phyloP scores from a whole-genome alignment of 163 green algal genomes.

The Trebouxiophyceae sp. region DNA sequence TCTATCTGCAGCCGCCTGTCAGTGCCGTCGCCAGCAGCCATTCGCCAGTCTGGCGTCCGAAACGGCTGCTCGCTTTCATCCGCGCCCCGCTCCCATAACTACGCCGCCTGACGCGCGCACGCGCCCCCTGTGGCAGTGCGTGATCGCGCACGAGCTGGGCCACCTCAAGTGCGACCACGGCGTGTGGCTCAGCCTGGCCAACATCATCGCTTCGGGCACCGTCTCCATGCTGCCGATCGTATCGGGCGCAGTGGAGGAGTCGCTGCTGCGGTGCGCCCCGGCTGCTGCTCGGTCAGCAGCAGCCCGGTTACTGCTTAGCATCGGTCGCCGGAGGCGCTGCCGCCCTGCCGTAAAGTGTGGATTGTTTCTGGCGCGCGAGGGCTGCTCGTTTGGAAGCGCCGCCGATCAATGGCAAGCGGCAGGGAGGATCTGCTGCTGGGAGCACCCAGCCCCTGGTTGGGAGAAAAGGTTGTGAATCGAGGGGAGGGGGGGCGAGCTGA shows the following conservation, averaged over 20 bases:
- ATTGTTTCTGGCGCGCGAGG: too few species aligned
- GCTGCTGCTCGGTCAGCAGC: too few species aligned
- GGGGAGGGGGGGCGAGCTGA: too few species aligned
- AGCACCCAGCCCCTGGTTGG: too few species aligned
- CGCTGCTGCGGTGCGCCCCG: slow-evolving; percentile 74
- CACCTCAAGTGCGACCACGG: slow-evolving; percentile 96
- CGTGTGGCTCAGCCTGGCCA: slow-evolving; percentile 90
- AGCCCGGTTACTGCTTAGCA: too few species aligned
- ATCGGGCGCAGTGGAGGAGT: slow-evolving; percentile 68
- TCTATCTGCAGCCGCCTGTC: too few species aligned
- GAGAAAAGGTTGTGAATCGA: too few species aligned
- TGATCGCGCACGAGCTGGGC: slow-evolving; percentile 86
- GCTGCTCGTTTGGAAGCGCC: too few species aligned
- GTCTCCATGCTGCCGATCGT: slow-evolving; percentile 71
- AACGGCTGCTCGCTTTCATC: neutral
- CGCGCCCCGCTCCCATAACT: neutral
- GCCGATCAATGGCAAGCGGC: too few species aligned
- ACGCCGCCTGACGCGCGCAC: neutral
- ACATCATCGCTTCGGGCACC: slow-evolving; percentile 78
- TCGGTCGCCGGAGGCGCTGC: too few species aligned
- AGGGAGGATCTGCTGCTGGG: too few species aligned
- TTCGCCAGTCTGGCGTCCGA: neutral
- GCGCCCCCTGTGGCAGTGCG: slow-evolving; percentile 38
- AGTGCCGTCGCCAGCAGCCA: neutral
- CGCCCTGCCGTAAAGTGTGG: too few species aligned